Evolutionary conservation across 2,329 filamentous ascomycete genomes (phyloP), one percentile per base, ranked within the genome.

Genomic region (Plectosphaerella cucumerina): DNA sequence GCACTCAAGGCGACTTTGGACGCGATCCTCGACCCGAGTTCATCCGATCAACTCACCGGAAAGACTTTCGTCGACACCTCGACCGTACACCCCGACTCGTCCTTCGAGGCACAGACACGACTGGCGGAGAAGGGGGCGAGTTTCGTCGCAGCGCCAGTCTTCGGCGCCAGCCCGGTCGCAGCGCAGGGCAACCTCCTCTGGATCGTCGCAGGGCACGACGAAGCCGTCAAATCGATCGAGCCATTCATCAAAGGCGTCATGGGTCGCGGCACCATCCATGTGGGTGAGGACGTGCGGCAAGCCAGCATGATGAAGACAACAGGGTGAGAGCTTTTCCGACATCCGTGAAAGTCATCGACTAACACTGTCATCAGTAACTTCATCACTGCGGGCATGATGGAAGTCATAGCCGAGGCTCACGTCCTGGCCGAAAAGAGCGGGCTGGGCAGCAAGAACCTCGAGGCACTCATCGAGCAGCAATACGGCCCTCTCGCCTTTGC

Each of bases 11-110:
- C 59, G 14, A 65, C 66, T 1, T 50, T 76, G 1, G 47, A 67
- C 21, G 52, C 57, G 8, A 58, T 74, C 2, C 51, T 68, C 1
- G 43, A 54, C n/a, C 33, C 64, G 1, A 20, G 47, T 1, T 54
- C 58, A 31, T 49, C 54, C n/a, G 22, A 58, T 12, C 15, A n/a
- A 6, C 37, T 70, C 2, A 12, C 51, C 4, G 62, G 61, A n/a
- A 80, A 78, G 55, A 64, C 71, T 12, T 55, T 78, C 9, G 64
- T 75, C 17, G 77, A 80, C 52, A 77, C 75, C 0, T 77, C 76
- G 0, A 80, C 77, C 0, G 70, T 79, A 1, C 73, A 77, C 49
- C 75, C 76, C 0, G 60, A 67, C 6, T 74, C 74, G 0, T 70
- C 73, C 0, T 54, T 59, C 1, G 52, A 54, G 6, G 61, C 66